phyloP scores from a whole-genome alignment of 176 grass and related monocot species.

The Typha latifolia region DNA sequence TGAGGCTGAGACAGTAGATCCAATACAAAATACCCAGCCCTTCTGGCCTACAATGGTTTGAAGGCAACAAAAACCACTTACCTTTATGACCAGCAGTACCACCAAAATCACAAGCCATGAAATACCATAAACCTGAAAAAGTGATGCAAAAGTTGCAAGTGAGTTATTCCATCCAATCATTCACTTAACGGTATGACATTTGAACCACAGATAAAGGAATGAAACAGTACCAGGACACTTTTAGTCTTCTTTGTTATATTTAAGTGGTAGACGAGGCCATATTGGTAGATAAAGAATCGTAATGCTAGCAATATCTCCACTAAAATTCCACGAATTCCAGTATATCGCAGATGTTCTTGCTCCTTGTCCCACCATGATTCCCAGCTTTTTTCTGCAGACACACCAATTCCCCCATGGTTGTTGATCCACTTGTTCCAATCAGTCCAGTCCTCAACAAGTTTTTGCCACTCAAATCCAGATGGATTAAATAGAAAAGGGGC shows the following conservation, averaged over 20 bases:
- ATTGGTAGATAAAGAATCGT: slow-evolving; percentile 87
- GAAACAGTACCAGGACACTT: slow-evolving; percentile 64
- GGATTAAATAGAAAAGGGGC: slow-evolving; percentile 89
- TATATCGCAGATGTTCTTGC: slow-evolving; percentile 75
- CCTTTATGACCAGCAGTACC: slow-evolving; percentile 74
- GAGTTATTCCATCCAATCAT: background rate
- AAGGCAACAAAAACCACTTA: slow-evolving; percentile 22
- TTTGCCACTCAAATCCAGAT: slow-evolving; percentile 93
- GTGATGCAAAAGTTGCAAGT: slow-evolving; percentile 3
- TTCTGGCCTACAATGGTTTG: slow-evolving; percentile 9
- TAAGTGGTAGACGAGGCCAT: slow-evolving; percentile 90
- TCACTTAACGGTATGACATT: slow-evolving; percentile 21
- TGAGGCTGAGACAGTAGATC: background rate
- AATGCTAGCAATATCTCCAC: slow-evolving; percentile 70
- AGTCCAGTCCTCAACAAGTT: slow-evolving; percentile 87
- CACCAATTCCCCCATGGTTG: slow-evolving; percentile 86
- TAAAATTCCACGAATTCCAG: slow-evolving; percentile 49
- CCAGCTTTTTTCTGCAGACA: slow-evolving; percentile 79
- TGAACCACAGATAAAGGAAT: slow-evolving; percentile 13
- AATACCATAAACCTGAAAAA: slow-evolving; percentile 79
- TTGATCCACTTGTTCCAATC: slow-evolving; percentile 96
- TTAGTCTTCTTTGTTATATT: slow-evolving; percentile 34
- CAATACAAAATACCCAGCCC: background rate
- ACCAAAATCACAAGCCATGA: slow-evolving; percentile 71
- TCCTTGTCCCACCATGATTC: slow-evolving; percentile 96